Evolutionary conservation across 257 asterid species (phyloP), one percentile per base, ranked within the genome.

Genomic region (Ajuga chamaepitys): DNA sequence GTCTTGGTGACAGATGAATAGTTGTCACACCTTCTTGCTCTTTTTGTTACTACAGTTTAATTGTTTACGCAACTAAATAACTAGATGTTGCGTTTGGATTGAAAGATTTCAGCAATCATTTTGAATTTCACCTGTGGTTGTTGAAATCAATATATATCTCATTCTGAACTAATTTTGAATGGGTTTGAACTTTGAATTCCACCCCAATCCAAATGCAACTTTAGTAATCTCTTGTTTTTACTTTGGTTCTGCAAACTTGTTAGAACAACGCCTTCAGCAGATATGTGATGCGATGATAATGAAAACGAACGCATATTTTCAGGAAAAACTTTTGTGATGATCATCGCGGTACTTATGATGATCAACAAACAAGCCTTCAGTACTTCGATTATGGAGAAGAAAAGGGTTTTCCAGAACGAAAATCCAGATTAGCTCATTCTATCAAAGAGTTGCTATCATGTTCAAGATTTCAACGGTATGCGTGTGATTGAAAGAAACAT

Each of bases 401-500:
- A 32, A 70, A 56, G 58, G 74, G 41, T 44, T 59, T 58, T 46
- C 66, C 68, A 25, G 56, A 9, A 24, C 70, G 70, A 37, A 70
- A 60, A 62, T 60, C 75, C 42, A 71, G 60, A 58, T 42, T 62
- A 59, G 51, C 76, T 4, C 74, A 70, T 67, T 67, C 76, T 58
- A 44, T 78, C 26, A 80, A 59, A 66, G 73, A 71, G 63, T 64
- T 81, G 66, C 54, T 82, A 11, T 69, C 76, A 17, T 68, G 78
- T 64, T 72, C 83, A 3, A 82, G 64, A 30, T 64, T 44, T 18
- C 47, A 20, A 37, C 34, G 26, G 12, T 41, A 61, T 47, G 13
- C 21, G 58, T 11, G 22, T 64, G 47, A 57, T 22, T 18, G 1
- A 1, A 58, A n/a, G 53, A 16, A 50, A 20, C 62, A 9, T 60